phyloP scores from a whole-genome alignment of 2,329 filamentous ascomycete species.

The Colletotrichum ledebouriae region DNA sequence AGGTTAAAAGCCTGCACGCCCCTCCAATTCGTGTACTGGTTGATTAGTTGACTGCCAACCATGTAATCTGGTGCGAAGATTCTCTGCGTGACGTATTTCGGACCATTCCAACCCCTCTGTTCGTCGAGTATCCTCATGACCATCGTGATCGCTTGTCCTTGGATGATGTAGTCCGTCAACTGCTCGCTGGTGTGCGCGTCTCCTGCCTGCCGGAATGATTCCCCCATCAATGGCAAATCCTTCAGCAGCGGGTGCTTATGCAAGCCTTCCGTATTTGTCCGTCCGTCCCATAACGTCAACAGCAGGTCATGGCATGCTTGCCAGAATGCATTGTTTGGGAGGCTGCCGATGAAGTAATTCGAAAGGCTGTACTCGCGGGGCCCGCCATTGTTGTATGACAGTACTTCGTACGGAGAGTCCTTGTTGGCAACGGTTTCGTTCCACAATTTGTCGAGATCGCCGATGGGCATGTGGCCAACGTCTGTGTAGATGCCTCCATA shows the following conservation, averaged over 20 bases:
- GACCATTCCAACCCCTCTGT: slow-evolving; percentile 66
- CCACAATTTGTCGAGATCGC: slow-evolving; percentile 69
- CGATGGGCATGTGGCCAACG: slow-evolving; percentile 69
- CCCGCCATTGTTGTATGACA: slow-evolving; percentile 59
- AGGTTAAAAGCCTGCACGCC: slow-evolving; percentile 63
- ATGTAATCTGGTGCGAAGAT: slow-evolving; percentile 65
- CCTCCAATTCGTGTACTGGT: slow-evolving; percentile 65
- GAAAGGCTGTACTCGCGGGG: slow-evolving; percentile 54
- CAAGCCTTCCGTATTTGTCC: slow-evolving; percentile 65
- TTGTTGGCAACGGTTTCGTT: slow-evolving; percentile 61
- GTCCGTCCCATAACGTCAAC: slow-evolving; percentile 66
- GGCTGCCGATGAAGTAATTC: slow-evolving; percentile 64
- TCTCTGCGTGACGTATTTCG: slow-evolving; percentile 61
- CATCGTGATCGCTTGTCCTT: slow-evolving; percentile 65
- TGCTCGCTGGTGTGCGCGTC: slow-evolving; percentile 49
- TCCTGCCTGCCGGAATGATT: slow-evolving; percentile 49
- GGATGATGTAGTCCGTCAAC: slow-evolving; percentile 69
- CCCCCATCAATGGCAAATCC: slow-evolving; percentile 56
- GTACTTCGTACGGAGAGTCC: slow-evolving; percentile 59
- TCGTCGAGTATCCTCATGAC: slow-evolving; percentile 66
- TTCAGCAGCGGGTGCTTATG: slow-evolving; percentile 60
- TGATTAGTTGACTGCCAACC: slow-evolving; percentile 65
- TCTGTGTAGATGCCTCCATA: slow-evolving; percentile 72
- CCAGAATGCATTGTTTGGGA: slow-evolving; percentile 12
- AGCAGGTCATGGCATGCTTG: slow-evolving; percentile 61